Base-by-base conservation (phyloP, 164 flowering plant genomes). In the Nymphaea colorata region DNA sequence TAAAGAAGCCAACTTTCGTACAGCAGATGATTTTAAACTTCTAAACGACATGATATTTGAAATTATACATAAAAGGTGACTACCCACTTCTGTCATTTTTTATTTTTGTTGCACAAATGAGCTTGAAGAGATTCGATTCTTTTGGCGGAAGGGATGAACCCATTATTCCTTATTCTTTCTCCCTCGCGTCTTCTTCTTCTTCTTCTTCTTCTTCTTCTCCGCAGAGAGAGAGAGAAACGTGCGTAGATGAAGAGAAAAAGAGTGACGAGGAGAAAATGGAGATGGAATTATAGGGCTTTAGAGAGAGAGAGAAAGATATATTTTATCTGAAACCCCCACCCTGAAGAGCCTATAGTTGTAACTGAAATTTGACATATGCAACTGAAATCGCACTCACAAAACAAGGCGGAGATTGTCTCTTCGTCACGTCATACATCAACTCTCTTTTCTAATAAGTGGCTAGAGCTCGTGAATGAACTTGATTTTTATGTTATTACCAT, bases 51-150 rank as follows among this genome's bases (percentile, higher is more conserved):
- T n/a, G n/a, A n/a, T n/a, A n/a, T n/a, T n/a, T n/a, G n/a, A n/a
- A n/a, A n/a, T n/a, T n/a, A n/a, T n/a, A n/a, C n/a, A n/a, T n/a
- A n/a, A n/a, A n/a, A n/a, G n/a, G n/a, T n/a, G n/a, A n/a, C n/a
- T n/a, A n/a, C n/a, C n/a, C n/a, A n/a, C n/a, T n/a, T n/a, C n/a
- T n/a, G n/a, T n/a, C n/a, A n/a, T n/a, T n/a, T n/a, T n/a, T n/a
- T n/a, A n/a, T n/a, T n/a, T n/a, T n/a, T n/a, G n/a, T n/a, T n/a
- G n/a, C n/a, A n/a, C n/a, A n/a, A 76, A 94, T 94, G 84, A 91
- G 88, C 74, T 94, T 94, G 85, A 94, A 94, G 81, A 90, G 98
- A 80, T 92, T 95, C 76, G 94, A 94, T 79, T 95, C 99, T 71
- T 90, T 95, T 25, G 90, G 86, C 78, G 99, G 98, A 65, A 95